Conservation (phyloP, 2,329 filamentous ascomycete genomes). For the Hypoxylon sp. region DNA sequence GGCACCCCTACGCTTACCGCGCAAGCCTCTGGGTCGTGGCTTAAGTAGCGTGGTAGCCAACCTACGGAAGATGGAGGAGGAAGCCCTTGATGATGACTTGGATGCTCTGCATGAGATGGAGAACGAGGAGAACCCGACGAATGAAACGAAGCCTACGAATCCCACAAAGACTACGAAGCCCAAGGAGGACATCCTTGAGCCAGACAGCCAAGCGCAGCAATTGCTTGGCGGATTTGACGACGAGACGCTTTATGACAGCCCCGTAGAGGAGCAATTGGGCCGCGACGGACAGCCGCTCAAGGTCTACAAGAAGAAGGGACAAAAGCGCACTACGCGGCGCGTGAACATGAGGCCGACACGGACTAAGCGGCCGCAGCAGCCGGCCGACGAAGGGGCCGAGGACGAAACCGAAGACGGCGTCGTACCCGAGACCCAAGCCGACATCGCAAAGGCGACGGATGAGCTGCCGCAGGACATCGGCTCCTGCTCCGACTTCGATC, state of each 20-base stretch:
- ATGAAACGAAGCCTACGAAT: conserved; percentile 8
- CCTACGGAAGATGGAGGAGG: conserved; percentile 73
- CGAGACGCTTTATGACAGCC: conserved; percentile 65
- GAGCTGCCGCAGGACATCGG: conserved; percentile 45
- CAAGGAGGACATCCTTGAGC: conserved; percentile 50
- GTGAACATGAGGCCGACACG: conserved; percentile 68
- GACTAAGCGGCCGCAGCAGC: conserved; percentile 55
- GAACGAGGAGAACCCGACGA: conserved; percentile 47
- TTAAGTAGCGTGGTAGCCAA: conserved; percentile 78
- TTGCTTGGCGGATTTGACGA: conserved; percentile 71
- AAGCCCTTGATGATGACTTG: conserved; percentile 74
- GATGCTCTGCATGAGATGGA: conserved; percentile 79
- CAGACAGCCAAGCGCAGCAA: conserved; percentile 54
- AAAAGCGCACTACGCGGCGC: conserved; percentile 78
- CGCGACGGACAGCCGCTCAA: conserved; percentile 67
- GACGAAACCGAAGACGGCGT: conserved; percentile 50
- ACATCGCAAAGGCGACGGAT: conserved; percentile 42
- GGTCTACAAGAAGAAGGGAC: conserved; percentile 82
- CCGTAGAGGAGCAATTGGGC: conserved; percentile 58
- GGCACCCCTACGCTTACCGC: conserved; percentile 61
- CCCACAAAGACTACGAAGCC: conserved; percentile 32
- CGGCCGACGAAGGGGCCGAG: conserved; percentile 45
- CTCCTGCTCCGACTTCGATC: conserved; percentile 53
- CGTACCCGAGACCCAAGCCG: conserved; percentile 51
- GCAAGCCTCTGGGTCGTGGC: conserved; percentile 70